Conservation (phyloP, 352 stramenopile species). For the Pythium aquatile region DNA sequence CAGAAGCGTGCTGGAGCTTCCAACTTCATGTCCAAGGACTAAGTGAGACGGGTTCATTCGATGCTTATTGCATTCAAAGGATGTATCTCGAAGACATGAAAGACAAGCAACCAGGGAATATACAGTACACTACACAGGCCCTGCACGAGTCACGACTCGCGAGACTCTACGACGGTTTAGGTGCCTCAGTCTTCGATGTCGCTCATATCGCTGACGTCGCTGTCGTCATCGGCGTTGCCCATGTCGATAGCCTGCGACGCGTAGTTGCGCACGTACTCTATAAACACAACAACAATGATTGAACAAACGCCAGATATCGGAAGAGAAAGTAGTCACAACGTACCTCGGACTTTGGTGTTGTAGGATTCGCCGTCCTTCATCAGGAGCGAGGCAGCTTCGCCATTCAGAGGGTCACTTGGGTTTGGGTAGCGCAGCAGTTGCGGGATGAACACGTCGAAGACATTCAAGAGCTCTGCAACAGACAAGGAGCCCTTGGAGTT, state of each 20-base stretch:
- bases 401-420: constrained; percentile 90
- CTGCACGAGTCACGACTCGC: not conserved
- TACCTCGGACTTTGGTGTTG: constrained; percentile 87
- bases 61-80: not conserved
- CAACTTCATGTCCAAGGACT: constrained; percentile 80
- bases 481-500: not conserved
- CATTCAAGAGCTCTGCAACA: constrained; percentile 86
- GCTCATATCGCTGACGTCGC: constrained; percentile 85
- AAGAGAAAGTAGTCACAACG: constrained; percentile 4
- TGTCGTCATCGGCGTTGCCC: constrained; percentile 67
- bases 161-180: constrained; percentile 12
- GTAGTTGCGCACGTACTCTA: constrained; percentile 81
- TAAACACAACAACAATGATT: not conserved
- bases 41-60: not conserved
- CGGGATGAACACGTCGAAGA: constrained; percentile 93
- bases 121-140: not conserved
- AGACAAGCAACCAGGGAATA: not conserved
- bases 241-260: constrained; percentile 78
- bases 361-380: constrained; percentile 89
- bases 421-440: constrained; percentile 93
- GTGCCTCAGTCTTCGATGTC: constrained; percentile 47
- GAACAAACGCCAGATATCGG: not conserved
- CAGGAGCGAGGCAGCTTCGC: constrained; percentile 85
- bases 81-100: not conserved
- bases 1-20: constrained; percentile 71